Evolutionary conservation across 495 filamentous ascomycete species (phyloP).

Genomic region (Trypethelium eluteriae): DNA sequence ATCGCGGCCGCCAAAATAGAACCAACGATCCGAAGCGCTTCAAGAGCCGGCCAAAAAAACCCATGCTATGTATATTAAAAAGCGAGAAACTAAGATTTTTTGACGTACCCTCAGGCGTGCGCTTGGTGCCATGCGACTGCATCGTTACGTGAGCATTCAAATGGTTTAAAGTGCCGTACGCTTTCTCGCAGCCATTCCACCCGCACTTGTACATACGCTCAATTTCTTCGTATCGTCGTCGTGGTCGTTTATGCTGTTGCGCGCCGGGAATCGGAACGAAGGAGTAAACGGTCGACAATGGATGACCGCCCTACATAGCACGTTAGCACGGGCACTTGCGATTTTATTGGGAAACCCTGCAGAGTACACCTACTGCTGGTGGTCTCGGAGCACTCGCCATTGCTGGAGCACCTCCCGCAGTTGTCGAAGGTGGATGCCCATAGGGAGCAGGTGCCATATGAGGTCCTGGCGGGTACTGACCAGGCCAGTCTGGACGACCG

Average conservation of each 20-base stretch:
- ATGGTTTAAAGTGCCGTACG: slow-evolving; percentile 93
- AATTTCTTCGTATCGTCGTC: slow-evolving; percentile 94
- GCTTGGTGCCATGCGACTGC: slow-evolving; percentile 88
- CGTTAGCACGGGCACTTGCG: no score
- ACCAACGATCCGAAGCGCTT: slow-evolving; percentile 23
- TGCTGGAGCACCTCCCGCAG: slow-evolving; percentile 30
- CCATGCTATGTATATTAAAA: background rate
- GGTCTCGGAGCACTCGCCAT: slow-evolving; percentile 35
- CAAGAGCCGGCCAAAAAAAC: background rate
- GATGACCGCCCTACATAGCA: slow-evolving; percentile 39
- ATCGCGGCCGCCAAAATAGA: background rate
- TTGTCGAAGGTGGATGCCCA: slow-evolving; percentile 50
- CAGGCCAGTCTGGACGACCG: slow-evolving; percentile 69
- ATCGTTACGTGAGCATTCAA: slow-evolving; percentile 96
- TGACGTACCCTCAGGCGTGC: slow-evolving; percentile 86
- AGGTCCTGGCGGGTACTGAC: slow-evolving; percentile 57
- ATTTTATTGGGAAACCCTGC: background rate
- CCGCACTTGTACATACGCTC: slow-evolving; percentile 99
- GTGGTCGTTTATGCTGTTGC: slow-evolving; percentile 93
- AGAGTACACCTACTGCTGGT: slow-evolving; percentile 31
- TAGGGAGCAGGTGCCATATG: slow-evolving; percentile 57
- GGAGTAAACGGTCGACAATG: slow-evolving; percentile 67
- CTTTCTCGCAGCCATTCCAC: slow-evolving; percentile 96
- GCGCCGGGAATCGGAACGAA: slow-evolving; percentile 97
- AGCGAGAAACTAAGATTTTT: slow-evolving; percentile 14